These are phyloP conservation scores for Thyridium curvatum DNA, from an alignment of 2,329 filamentous ascomycete species.

Conservation along the genomic window DNA sequence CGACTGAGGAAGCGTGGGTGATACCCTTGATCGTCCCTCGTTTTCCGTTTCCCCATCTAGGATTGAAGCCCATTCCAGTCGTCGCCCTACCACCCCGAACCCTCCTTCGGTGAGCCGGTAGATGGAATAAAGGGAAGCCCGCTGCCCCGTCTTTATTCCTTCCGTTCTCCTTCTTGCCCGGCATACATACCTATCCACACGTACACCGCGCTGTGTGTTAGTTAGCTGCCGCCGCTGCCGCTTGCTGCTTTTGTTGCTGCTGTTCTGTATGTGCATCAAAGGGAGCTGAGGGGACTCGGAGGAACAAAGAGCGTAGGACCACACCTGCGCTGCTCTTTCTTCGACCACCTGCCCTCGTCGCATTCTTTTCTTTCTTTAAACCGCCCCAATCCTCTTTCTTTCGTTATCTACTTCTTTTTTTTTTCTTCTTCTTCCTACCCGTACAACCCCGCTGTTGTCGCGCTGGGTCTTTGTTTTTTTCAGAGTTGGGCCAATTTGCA, in stretches of 20 bases:
- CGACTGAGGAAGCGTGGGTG: not conserved
- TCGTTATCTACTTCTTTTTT: constrained; percentile 1
- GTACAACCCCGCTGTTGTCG: too few relatives aligned
- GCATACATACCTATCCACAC: not conserved
- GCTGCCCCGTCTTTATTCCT: not conserved
- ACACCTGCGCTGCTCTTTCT: too few relatives aligned
- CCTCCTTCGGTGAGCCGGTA: not conserved
- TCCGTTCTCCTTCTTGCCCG: not conserved
- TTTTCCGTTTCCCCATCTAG: not conserved
- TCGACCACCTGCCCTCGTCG: not conserved
- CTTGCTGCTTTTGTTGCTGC: not conserved
- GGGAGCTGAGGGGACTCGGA: constrained; percentile 4
- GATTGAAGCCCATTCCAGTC: not conserved
- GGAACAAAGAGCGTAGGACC: not conserved
- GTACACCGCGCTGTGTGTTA: too few relatives aligned
- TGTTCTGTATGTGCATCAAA: not conserved
- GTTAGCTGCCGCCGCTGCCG: too few relatives aligned
- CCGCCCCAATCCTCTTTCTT: too few relatives aligned
- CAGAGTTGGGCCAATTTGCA: too few relatives aligned
- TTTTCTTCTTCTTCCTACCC: constrained; percentile 1
- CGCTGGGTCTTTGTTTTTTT: too few relatives aligned
- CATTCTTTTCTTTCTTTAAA: too few relatives aligned
- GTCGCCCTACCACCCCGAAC: too few relatives aligned
- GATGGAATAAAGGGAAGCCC: not conserved
- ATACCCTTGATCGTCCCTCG: too few relatives aligned